A percentile compares a stretch with the other conserved stretches of the same genome.
These are phyloP conservation scores for Dictyostelium firmibasis DNA, from an alignment of 78 protist species.

Conservation along the genomic window DNA sequence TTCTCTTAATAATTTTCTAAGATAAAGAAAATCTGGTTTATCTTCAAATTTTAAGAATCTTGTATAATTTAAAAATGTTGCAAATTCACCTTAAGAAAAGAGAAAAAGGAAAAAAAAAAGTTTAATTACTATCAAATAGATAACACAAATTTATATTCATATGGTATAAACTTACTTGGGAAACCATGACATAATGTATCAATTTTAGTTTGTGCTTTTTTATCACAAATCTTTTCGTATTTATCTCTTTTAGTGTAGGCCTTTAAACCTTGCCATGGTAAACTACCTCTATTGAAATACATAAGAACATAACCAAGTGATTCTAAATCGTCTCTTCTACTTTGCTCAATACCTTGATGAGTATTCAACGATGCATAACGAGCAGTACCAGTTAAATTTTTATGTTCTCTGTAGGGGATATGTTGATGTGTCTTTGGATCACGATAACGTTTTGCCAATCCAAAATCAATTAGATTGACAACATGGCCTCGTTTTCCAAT, in stretches of 20 bases:
- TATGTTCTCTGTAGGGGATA: slow-evolving; percentile 97
- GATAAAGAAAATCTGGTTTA: slow-evolving; percentile 95
- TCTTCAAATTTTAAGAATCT: slow-evolving; percentile 81
- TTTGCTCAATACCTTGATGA: slow-evolving; percentile 96
- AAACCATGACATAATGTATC: slow-evolving; percentile 93
- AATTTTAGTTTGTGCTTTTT: slow-evolving; percentile 91
- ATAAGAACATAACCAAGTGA: slow-evolving; percentile 95
- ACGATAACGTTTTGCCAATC: slow-evolving; percentile 97
- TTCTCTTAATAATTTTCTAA: slow-evolving; percentile 90
- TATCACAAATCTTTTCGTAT: slow-evolving; percentile 95
- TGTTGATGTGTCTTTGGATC: slow-evolving; percentile 96
- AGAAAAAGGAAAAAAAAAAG: not conserved
- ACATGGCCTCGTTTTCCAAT: slow-evolving; percentile 81
- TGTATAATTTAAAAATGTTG: slow-evolving; percentile 76
- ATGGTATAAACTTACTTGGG: slow-evolving; percentile 69
- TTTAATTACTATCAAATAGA: not conserved
- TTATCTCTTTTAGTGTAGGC: slow-evolving; percentile 96
- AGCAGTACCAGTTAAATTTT: slow-evolving; percentile 98
- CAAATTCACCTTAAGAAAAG: slow-evolving; percentile 51
- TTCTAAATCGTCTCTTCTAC: slow-evolving; percentile 97
- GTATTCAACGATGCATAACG: slow-evolving; percentile 96
- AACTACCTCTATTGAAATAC: slow-evolving; percentile 94
- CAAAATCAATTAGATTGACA: slow-evolving; percentile 97
- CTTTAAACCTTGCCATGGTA: slow-evolving; percentile 99
- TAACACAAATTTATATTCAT: not conserved